A percentile compares a stretch with the other conserved stretches of the same genome.
Evolutionary conservation across 192 early-diverging fungal species (phyloP).

Genomic region (Podila horticola): DNA sequence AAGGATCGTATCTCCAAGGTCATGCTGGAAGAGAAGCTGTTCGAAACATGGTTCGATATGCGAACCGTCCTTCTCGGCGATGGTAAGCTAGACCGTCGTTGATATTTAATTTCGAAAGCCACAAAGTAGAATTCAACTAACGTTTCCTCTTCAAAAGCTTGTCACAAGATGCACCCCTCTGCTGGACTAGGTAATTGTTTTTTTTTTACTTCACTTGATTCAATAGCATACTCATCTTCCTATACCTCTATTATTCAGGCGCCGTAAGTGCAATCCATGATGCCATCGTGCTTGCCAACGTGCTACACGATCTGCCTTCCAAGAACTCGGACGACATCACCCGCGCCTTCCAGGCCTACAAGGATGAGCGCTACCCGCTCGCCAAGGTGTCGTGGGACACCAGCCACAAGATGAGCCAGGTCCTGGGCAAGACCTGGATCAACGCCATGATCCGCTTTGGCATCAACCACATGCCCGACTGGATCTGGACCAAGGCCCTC

Average conservation of each 20-base stretch:
- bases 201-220: background rate
- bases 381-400: constrained; percentile 9
- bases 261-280: constrained; percentile 6
- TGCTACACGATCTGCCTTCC: background rate
- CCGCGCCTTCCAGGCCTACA: constrained; percentile 2
- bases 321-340: constrained; percentile 4
- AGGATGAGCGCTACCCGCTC: constrained; percentile 10
- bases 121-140: background rate
- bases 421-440: constrained; percentile 9
- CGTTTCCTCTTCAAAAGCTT: background rate
- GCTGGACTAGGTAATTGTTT: background rate
- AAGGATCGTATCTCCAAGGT: constrained; percentile 3
- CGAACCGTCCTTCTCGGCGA: constrained; percentile 1
- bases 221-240: background rate
- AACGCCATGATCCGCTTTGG: constrained; percentile 5
- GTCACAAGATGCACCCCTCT: background rate
- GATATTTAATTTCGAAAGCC: background rate
- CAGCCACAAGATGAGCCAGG: background rate
- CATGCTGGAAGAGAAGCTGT: constrained; percentile 5
- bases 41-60: background rate
- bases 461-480: constrained; percentile 4
- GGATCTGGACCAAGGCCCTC: constrained; percentile 4
- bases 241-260: background rate
- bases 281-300: constrained; percentile 1
- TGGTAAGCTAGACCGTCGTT: background rate